Evolutionary conservation across 371 early-diverging fungal genomes (phyloP).

Genomic region (Rhizopus microsporus): DNA sequence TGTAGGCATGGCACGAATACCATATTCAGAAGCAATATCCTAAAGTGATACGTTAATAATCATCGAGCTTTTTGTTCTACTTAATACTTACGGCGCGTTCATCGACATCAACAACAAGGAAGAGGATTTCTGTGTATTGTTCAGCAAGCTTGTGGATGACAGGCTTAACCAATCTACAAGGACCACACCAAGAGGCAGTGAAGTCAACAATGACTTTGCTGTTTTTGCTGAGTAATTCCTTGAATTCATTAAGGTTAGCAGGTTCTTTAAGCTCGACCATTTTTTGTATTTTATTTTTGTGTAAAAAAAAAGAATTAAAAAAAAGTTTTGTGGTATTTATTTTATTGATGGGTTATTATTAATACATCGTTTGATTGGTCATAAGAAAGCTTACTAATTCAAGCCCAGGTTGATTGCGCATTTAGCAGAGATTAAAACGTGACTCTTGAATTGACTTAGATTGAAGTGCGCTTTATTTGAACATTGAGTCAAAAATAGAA

Average conservation of each 20-base stretch:
- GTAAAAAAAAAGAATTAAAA: slow-evolving; percentile 10
- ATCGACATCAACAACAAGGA: slow-evolving; percentile 88
- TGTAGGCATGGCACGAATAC: slow-evolving; percentile 91
- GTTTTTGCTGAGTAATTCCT: slow-evolving; percentile 26
- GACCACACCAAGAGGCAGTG: slow-evolving; percentile 76
- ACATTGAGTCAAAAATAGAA: background rate
- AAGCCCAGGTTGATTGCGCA: background rate
- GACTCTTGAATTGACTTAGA: background rate
- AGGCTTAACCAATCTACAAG: slow-evolving; percentile 90
- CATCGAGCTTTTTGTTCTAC: background rate
- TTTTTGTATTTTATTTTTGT: slow-evolving; percentile 12
- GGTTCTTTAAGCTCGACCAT: slow-evolving; percentile 16
- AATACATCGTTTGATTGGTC: slow-evolving; percentile 9
- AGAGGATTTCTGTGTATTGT: slow-evolving; percentile 57
- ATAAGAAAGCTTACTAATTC: background rate
- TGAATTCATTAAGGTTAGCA: slow-evolving; percentile 36
- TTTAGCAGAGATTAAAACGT: too few species aligned
- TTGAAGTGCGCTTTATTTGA: background rate
- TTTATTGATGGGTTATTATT: slow-evolving; percentile 9
- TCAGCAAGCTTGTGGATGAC: slow-evolving; percentile 61
- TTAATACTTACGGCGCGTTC: slow-evolving; percentile 48
- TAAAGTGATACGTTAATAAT: slow-evolving; percentile 10
- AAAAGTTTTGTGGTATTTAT: slow-evolving; percentile 14
- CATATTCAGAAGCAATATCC: slow-evolving; percentile 70
- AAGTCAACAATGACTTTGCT: slow-evolving; percentile 63